These are phyloP conservation scores for Fusarium sp. DNA, from an alignment of 2,329 filamentous ascomycete species.

Conservation along the genomic window DNA sequence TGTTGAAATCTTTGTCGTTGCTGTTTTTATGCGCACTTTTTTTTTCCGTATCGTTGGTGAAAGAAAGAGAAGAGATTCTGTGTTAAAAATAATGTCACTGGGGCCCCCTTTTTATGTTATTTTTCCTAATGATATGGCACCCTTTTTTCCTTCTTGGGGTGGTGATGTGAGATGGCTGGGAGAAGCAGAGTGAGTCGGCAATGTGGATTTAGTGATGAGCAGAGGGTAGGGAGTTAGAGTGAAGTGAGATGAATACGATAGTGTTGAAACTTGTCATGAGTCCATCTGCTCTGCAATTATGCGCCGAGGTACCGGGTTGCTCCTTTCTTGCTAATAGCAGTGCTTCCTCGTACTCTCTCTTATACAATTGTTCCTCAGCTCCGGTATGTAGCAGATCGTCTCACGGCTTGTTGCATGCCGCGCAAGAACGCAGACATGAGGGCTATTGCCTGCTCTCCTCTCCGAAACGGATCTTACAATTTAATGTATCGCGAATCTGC, in stretches of 20 bases:
- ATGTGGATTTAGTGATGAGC: not conserved
- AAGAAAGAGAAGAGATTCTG: not conserved
- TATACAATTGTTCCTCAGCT: too few relatives aligned
- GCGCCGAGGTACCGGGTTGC: too few relatives aligned
- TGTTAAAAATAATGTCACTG: not conserved
- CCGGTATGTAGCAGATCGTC: not conserved
- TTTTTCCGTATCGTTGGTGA: conserved; percentile 9
- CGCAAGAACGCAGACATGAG: rapidly evolving
- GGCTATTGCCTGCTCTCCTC: rapidly evolving
- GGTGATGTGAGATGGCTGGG: not conserved
- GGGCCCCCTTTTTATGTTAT: conserved; percentile 11
- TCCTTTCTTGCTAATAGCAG: not conserved
- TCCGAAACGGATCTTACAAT: too few relatives aligned
- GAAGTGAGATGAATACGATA: not conserved
- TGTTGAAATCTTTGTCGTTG: conserved; percentile 6
- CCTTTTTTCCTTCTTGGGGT: conserved; percentile 20
- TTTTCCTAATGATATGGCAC: conserved; percentile 37
- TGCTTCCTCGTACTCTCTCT: not conserved
- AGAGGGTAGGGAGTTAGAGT: not conserved
- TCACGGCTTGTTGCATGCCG: not conserved
- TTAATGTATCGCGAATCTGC: too few relatives aligned
- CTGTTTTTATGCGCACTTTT: not conserved
- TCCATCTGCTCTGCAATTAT: too few relatives aligned
- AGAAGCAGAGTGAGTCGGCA: not conserved
- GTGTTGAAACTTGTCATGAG: not conserved